phyloP scores from a whole-genome alignment of 2,329 filamentous ascomycete genomes.

The Aspergillus quadrilineatus region DNA sequence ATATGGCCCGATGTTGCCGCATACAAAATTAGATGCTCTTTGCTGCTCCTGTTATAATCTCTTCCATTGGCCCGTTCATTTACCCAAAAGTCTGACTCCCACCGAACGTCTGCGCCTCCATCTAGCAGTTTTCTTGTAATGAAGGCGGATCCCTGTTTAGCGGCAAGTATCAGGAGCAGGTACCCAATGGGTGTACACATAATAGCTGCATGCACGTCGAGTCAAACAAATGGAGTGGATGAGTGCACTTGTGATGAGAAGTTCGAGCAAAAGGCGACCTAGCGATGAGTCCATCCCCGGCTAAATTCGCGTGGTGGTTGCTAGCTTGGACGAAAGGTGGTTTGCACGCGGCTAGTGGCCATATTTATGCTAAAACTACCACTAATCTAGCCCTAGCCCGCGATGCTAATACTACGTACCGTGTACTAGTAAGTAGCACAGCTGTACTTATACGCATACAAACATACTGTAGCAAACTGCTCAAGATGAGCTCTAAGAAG shows the following conservation, averaged over 20 bases:
- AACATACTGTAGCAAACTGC: too few relatives aligned
- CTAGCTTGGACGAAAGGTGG: not conserved
- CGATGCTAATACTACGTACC: not conserved
- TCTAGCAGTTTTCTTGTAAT: not conserved
- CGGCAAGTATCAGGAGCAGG: not conserved
- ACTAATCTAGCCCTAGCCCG: not conserved
- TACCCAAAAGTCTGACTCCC: not conserved
- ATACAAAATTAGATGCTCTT: not conserved
- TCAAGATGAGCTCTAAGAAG: too few relatives aligned
- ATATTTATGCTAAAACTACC: not conserved
- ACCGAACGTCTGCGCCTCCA: not conserved
- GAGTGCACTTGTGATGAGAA: not conserved
- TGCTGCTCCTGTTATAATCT: not conserved
- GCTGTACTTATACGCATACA: too few relatives aligned
- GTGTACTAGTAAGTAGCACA: too few relatives aligned
- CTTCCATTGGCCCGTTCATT: not conserved
- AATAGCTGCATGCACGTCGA: not conserved
- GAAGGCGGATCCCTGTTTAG: not conserved
- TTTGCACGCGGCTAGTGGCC: not conserved
- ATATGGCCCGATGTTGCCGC: not conserved
- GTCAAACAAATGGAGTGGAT: not conserved
- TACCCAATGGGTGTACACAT: not conserved
- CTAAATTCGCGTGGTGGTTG: too few relatives aligned
- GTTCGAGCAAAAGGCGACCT: not conserved
- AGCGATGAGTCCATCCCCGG: not conserved